Conservation (phyloP, 306 rosid genomes). For the Lithocarpus polystachyus region DNA sequence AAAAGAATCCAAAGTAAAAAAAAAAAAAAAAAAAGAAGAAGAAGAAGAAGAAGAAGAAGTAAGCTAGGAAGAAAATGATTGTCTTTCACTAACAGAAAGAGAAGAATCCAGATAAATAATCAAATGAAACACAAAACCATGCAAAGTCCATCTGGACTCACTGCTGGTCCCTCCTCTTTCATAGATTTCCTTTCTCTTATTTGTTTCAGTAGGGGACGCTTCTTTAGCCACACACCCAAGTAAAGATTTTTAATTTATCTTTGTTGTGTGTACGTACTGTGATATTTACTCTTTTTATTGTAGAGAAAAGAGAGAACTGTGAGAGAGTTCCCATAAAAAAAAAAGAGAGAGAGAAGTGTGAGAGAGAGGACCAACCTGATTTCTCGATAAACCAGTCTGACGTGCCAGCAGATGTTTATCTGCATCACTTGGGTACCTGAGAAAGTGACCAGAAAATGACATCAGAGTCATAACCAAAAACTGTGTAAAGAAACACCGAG, state of each 20-base stretch:
- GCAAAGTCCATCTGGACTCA: constrained; percentile 40
- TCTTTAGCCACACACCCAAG: constrained; percentile 1
- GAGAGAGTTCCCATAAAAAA: no score
- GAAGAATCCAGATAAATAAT: constrained; percentile 26
- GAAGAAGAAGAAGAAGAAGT: no score
- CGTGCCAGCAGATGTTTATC: constrained; percentile 92
- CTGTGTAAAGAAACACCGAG: constrained; percentile 41
- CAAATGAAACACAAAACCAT: constrained; percentile 32
- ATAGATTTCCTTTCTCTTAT: constrained; percentile 1
- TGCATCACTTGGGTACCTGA: constrained; percentile 98
- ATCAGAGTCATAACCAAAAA: constrained; percentile 48
- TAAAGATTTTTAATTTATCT: constrained; percentile 14
- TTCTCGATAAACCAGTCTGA: constrained; percentile 90
- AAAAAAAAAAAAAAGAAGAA: no score
- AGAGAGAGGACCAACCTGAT: constrained; percentile 59
- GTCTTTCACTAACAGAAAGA: constrained; percentile 36
- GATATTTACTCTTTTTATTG: not conserved
- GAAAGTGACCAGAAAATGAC: constrained; percentile 84
- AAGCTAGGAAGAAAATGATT: constrained; percentile 16
- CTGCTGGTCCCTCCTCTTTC: constrained; percentile 48
- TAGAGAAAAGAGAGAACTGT: constrained; percentile 12
- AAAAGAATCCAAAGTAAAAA: constrained; percentile 30
- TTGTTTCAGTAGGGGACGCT: constrained; percentile 20
- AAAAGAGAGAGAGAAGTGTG: constrained; percentile 18
- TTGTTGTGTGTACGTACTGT: not conserved